These are phyloP conservation scores for Pythium dissimile DNA, from an alignment of 352 stramenopile genomes.

Conservation along the genomic window DNA sequence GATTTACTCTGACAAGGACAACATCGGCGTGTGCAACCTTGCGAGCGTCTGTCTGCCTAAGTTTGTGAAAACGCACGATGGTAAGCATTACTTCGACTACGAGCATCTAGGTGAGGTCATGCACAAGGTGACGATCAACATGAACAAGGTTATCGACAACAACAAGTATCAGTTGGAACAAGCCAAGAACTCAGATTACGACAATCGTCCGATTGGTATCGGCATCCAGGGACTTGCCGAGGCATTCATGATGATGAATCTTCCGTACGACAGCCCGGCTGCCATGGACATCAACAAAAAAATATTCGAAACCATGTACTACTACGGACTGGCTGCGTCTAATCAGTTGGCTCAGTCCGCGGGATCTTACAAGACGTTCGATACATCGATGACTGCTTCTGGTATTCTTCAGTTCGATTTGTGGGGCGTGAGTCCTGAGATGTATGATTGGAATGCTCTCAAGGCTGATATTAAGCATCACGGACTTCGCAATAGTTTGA, in stretches of 20 bases:
- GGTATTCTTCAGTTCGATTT: slow-evolving; percentile 93
- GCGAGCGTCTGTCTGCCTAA: slow-evolving; percentile 90
- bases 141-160: slow-evolving; percentile 95
- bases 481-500: slow-evolving; percentile 93
- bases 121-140: slow-evolving; percentile 90
- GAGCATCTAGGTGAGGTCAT: slow-evolving; percentile 80
- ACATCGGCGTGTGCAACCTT: slow-evolving; percentile 96
- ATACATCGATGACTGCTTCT: slow-evolving; percentile 85
- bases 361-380: slow-evolving; percentile 91
- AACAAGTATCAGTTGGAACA: slow-evolving; percentile 92
- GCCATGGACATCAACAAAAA: slow-evolving; percentile 88
- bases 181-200: slow-evolving; percentile 80
- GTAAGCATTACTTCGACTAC: slow-evolving; percentile 90
- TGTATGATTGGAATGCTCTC: slow-evolving; percentile 90
- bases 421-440: slow-evolving; percentile 83
- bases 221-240: slow-evolving; percentile 93
- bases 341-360: slow-evolving; percentile 82
- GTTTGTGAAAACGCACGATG: slow-evolving; percentile 76
- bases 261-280: slow-evolving; percentile 86
- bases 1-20: slow-evolving; percentile 91
- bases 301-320: slow-evolving; percentile 98
- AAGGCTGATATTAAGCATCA: slow-evolving; percentile 79
- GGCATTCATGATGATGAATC: slow-evolving; percentile 89
- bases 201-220: slow-evolving; percentile 93
- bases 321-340: slow-evolving; percentile 85